These are phyloP conservation scores for Alectoria sarmentosa DNA, from an alignment of 495 filamentous ascomycete genomes.

Conservation along the genomic window DNA sequence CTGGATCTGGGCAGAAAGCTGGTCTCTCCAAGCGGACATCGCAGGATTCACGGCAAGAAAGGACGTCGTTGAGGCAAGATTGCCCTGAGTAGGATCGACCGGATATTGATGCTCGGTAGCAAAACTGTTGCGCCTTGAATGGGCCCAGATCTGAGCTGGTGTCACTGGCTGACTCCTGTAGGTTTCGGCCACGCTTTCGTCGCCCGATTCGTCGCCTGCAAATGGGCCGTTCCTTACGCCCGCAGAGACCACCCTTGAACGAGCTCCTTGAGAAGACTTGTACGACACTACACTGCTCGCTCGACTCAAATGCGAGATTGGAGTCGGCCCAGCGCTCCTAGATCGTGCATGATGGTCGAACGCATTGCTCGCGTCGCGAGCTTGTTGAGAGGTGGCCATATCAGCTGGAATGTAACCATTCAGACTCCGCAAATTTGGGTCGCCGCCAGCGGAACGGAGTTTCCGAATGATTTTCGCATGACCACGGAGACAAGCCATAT, in stretches of 20 bases:
- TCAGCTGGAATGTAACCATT: slow-evolving; percentile 68
- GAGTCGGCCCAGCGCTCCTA: slow-evolving; percentile 50
- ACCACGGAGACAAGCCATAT: slow-evolving; percentile 72
- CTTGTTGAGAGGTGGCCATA: slow-evolving; percentile 58
- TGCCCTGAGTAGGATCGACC: slow-evolving; percentile 25
- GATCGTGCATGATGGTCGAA: slow-evolving; percentile 48
- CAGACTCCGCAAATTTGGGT: slow-evolving; percentile 61
- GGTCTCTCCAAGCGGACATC: slow-evolving; percentile 67
- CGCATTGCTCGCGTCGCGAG: slow-evolving; percentile 32
- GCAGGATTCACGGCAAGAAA: slow-evolving; percentile 52
- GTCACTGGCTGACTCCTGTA: slow-evolving; percentile 33
- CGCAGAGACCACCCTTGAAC: slow-evolving; percentile 25
- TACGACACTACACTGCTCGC: slow-evolving; percentile 60
- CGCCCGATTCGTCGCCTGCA: slow-evolving; percentile 33
- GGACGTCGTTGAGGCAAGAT: slow-evolving; percentile 24
- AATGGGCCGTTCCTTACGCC: slow-evolving; percentile 27
- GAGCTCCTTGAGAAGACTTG: slow-evolving; percentile 54
- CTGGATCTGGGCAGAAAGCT: slow-evolving; percentile 69
- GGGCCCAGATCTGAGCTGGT: slow-evolving; percentile 36
- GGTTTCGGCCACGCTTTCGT: slow-evolving; percentile 30
- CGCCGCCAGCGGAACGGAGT: slow-evolving; percentile 65
- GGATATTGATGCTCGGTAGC: slow-evolving; percentile 24
- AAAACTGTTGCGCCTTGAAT: slow-evolving; percentile 34
- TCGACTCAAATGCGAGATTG: slow-evolving; percentile 48
- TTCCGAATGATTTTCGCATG: slow-evolving; percentile 68